Base-by-base conservation (phyloP, 164 flowering plant species). In the Sextonia rubra region DNA sequence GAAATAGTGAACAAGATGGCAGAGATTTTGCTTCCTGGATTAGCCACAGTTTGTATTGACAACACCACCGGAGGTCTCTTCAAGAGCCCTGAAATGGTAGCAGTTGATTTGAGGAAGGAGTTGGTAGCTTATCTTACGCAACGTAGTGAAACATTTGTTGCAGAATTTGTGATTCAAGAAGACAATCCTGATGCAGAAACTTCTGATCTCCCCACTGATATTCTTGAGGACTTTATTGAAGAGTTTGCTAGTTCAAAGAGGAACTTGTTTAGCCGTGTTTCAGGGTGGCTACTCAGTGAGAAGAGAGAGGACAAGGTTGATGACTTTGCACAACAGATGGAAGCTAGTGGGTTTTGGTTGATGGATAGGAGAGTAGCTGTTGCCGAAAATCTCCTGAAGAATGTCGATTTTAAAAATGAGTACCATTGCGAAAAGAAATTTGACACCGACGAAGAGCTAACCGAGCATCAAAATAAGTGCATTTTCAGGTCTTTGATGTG, bases 301-400 rank as follows among this genome's bases (percentile, higher is more conserved):
- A 88, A 74, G 76, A 87, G 97, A 64, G 97, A 94, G 71, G 98
- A 94, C 71, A 86, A 83, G 58, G 87, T 94, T 27, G 98, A 92
- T 77, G 98, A 94, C 74, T 85, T 94, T 63, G 84, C 83, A 18
- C 98, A 90, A 69, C 97, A 89, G 78, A 86, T 94, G 93, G 97
- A 90, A 67, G 25, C 82, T 0, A 86, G 83, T 77, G 87, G 90
- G 60, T 94, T 94, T 81, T 94, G 97, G 98, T 62, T 74, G 72
- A 55, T 85, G 24, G 92, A 85, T 30, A 81, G 81, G 79, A 86
- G 97, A 75, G 88, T 82, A 75, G 66, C 83, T 14, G 75, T 90
- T 76, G 90, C 91, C 6, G 87, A 83, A 65, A 80, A 77, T 30
- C 69, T 92, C 71, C 74, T 94, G 48, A 92, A 82, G 80, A 90